Evolutionary conservation across 805 yeast species (phyloP).

Genomic region (Debaryomyces castellii): DNA sequence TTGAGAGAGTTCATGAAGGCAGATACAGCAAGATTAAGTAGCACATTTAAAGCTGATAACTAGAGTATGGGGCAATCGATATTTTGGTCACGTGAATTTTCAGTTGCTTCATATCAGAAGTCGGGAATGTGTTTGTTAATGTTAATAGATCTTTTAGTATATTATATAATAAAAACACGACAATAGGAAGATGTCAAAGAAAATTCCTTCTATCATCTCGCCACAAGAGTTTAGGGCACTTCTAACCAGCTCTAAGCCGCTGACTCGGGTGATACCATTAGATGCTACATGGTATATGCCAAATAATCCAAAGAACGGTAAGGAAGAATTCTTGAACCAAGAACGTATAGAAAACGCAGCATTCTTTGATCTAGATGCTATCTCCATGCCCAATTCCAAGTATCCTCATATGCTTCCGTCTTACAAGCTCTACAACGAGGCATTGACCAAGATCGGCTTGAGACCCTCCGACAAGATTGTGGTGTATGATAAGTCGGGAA

Average conservation of each 20-base stretch:
- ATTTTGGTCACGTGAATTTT: background rate
- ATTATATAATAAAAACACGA: background rate
- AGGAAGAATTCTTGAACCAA: slow-evolving; percentile 49
- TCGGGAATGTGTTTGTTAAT: background rate
- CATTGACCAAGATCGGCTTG: slow-evolving; percentile 58
- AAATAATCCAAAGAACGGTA: slow-evolving; percentile 58
- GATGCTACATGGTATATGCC: slow-evolving; percentile 97
- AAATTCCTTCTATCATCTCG: slow-evolving; percentile 3
- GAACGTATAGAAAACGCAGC: slow-evolving; percentile 67
- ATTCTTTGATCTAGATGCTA: slow-evolving; percentile 74
- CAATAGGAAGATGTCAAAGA: slow-evolving; percentile 3
- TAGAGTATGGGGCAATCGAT: background rate
- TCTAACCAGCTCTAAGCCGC: slow-evolving; percentile 3
- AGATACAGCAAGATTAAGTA: slow-evolving; percentile 52
- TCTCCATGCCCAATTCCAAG: slow-evolving; percentile 56
- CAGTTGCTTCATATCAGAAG: background rate
- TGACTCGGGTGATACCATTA: slow-evolving; percentile 49
- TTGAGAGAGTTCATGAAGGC: slow-evolving; percentile 84
- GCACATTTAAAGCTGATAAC: slow-evolving; percentile 4
- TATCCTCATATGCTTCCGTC: slow-evolving; percentile 93
- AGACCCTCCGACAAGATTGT: slow-evolving; percentile 57
- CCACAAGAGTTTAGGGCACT: slow-evolving; percentile 8
- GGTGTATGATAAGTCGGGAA: slow-evolving; percentile 82
- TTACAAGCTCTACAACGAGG: slow-evolving; percentile 50
- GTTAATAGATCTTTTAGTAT: background rate